Conservation (phyloP, 495 filamentous ascomycete genomes). For the Neurospora terricola region DNA sequence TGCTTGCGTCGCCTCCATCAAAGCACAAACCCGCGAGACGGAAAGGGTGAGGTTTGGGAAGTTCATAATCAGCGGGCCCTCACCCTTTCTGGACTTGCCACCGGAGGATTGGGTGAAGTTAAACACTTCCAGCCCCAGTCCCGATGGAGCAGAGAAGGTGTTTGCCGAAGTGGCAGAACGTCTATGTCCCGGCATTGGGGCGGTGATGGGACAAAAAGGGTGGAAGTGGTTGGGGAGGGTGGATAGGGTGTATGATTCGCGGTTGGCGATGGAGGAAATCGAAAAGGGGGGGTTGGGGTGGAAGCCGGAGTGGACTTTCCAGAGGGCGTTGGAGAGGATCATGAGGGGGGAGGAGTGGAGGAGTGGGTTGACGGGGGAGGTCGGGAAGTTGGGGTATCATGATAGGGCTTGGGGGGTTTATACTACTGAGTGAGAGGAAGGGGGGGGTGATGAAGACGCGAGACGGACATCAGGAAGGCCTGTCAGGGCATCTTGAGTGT, state of each 20-base stretch:
- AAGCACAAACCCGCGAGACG: not conserved
- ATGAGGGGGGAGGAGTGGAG: constrained; percentile 17
- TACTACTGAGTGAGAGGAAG: constrained; percentile 4
- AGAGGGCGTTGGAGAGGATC: constrained; percentile 11
- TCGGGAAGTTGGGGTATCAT: constrained; percentile 23
- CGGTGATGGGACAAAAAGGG: constrained; percentile 12
- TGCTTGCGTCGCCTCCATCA: constrained; percentile 12
- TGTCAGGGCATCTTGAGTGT: not conserved
- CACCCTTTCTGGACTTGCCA: constrained; percentile 4
- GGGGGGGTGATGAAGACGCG: too few species aligned
- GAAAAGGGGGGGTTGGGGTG: constrained; percentile 11
- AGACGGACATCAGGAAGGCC: not conserved
- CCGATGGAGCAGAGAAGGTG: not conserved
- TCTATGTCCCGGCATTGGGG: constrained; percentile 3
- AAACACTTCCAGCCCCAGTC: not conserved
- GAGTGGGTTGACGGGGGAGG: constrained; percentile 14
- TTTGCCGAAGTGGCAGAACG: constrained; percentile 6
- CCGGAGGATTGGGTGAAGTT: not conserved
- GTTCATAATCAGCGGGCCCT: constrained; percentile 18
- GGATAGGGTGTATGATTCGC: constrained; percentile 23
- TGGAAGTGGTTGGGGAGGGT: constrained; percentile 17
- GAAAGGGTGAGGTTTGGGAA: constrained; percentile 4
- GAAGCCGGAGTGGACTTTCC: constrained; percentile 19
- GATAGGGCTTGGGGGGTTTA: constrained; percentile 18
- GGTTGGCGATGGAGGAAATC: not conserved